Evolutionary conservation across 768 basidiomycete species (phyloP), one percentile per base, ranked within the genome.

Genomic region (Scleroderma citrinum): DNA sequence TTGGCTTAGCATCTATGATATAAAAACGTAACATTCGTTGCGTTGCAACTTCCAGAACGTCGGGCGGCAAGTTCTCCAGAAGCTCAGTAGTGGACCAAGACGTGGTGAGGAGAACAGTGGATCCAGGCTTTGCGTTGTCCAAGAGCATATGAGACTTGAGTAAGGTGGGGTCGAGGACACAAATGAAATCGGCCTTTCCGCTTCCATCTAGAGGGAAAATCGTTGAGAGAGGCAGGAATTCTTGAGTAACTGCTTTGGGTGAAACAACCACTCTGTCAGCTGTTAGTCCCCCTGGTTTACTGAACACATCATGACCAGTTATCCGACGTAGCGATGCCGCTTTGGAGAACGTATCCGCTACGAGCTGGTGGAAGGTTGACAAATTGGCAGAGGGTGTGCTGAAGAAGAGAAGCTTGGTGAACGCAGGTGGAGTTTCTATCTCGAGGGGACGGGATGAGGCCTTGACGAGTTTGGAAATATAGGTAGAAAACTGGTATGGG

Each of bases 11-110:
- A 58, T 92, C 76, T 51, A 89, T 70, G 32, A 70, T 73, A 63
- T 77, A 87, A 8, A 87, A 53, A 30, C 71, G 79, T 8, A 85
- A 66, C 50, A 77, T 66, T 34, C 80, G 80, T 41, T 77, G 69
- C 30, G 67, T 56, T 55, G 87, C 72, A 39, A 76, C 58, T 13
- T 68, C 59, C 32, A 75, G 60, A 46, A 76, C 73, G 10, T 76
- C 69, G 12, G 73, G 52, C 1, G 83, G 74, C 34, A 95, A 72
- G 61, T 82, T 92, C 38, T 81, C 71, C 5, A 76, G 63, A 32
- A 96, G 71, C 60, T 98, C 93, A 12, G 80, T 77, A 23, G 76
- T 59, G 3, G 84, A 75, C 92, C 92, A 96, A 16, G 80, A 67
- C 2, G 92, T 82, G 45, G 79, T 67, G 47, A 95, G 65, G 47